These are phyloP conservation scores for Oemleria cerasiformis DNA, from an alignment of 306 rosid genomes.

Conservation along the genomic window DNA sequence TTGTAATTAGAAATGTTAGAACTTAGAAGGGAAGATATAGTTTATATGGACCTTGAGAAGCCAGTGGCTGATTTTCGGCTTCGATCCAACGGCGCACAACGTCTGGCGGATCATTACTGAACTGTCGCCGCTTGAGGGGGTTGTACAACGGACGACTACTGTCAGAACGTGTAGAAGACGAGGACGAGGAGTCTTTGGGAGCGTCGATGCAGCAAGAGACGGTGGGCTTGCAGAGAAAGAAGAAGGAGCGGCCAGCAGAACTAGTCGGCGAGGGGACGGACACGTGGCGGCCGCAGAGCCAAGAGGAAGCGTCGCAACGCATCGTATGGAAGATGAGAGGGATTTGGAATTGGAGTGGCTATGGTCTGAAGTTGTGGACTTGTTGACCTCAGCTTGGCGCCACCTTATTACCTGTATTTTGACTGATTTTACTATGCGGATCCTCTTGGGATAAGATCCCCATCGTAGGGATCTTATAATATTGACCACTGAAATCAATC, in stretches of 20 bases:
- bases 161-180: slow-evolving; percentile 31
- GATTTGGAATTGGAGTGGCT: background rate
- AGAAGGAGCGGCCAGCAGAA: slow-evolving; percentile 12
- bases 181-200: slow-evolving; percentile 25
- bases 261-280: slow-evolving; percentile 18
- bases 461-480: too few species aligned
- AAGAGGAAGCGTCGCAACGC: slow-evolving; percentile 40
- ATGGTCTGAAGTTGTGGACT: background rate
- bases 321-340: slow-evolving; percentile 15
- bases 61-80: slow-evolving; percentile 38
- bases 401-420: too few species aligned
- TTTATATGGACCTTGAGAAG: slow-evolving; percentile 41
- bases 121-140: slow-evolving; percentile 31
- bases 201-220: slow-evolving; percentile 31
- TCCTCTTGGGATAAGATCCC: too few species aligned
- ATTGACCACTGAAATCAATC: too few species aligned
- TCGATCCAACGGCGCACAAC: slow-evolving; percentile 68
- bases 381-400: background rate
- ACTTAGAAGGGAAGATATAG: background rate
- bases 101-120: slow-evolving; percentile 24
- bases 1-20: too few species aligned
- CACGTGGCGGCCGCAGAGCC: slow-evolving; percentile 22
- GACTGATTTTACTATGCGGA: too few species aligned
- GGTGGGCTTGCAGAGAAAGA: slow-evolving; percentile 21
- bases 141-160: slow-evolving; percentile 34